A percentile compares a stretch with the other conserved stretches of the same genome.
Conservation (phyloP, 805 yeast species). For the Kregervanrija delftensis region DNA sequence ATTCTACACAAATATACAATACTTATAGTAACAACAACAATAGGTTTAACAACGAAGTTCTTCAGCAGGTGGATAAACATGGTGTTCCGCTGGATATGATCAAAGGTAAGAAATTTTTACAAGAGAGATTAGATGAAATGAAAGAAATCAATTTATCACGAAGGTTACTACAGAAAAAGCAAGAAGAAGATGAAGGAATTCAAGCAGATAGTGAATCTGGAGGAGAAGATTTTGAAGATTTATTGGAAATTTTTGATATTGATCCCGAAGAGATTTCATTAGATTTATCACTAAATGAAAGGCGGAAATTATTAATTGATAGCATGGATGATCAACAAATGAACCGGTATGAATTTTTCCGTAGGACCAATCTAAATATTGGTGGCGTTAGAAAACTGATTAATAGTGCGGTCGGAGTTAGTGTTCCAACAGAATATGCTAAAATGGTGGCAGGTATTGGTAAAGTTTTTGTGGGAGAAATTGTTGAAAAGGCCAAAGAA, state of each 20-base stretch:
- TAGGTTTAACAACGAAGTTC: background rate
- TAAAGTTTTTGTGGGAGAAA: conserved; percentile 84
- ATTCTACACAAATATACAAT: background rate
- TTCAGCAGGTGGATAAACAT: conserved; percentile 4
- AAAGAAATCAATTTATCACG: conserved; percentile 17
- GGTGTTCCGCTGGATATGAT: conserved; percentile 21
- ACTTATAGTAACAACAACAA: too few species aligned
- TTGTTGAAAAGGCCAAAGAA: conserved; percentile 73
- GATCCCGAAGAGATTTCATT: conserved; percentile 25
- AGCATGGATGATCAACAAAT: conserved; percentile 77
- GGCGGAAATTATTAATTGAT: conserved; percentile 56
- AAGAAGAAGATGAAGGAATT: conserved; percentile 25
- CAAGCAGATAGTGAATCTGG: conserved; percentile 19
- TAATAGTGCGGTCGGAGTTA: conserved; percentile 70
- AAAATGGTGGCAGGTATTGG: conserved; percentile 81
- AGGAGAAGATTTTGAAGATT: conserved; percentile 23
- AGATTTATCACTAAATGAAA: conserved; percentile 45
- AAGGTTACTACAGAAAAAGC: conserved; percentile 18
- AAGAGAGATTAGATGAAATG: conserved; percentile 17
- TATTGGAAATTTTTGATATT: conserved; percentile 24
- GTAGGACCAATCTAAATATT: conserved; percentile 69
- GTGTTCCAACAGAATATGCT: conserved; percentile 72
- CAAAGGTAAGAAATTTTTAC: conserved; percentile 19
- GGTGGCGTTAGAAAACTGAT: conserved; percentile 77
- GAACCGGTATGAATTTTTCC: conserved; percentile 78